A percentile compares a stretch with the other conserved stretches of the same genome.
These are phyloP conservation scores for Ophiostoma pallidulum DNA, from an alignment of 2,329 filamentous ascomycete species.

Conservation along the genomic window DNA sequence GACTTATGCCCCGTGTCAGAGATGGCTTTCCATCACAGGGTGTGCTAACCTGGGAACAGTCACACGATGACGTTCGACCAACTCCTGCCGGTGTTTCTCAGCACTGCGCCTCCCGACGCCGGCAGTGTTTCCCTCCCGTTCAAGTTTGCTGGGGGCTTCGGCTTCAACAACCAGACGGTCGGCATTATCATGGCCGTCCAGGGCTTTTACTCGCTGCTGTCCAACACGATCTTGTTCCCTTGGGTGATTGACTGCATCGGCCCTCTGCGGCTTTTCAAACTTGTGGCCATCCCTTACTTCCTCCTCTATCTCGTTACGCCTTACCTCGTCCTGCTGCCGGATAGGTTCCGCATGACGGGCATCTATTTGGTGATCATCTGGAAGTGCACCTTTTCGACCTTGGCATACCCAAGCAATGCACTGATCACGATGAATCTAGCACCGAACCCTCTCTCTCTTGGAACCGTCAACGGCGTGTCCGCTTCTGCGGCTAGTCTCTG, in stretches of 20 bases:
- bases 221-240: conserved; percentile 77
- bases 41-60: conserved; percentile 36
- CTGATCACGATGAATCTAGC: conserved; percentile 86
- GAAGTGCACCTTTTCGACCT: conserved; percentile 88
- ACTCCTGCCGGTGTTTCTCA: conserved; percentile 84
- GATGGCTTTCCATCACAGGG: background rate
- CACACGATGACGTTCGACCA: conserved; percentile 97
- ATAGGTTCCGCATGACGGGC: conserved; percentile 58
- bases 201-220: conserved; percentile 79
- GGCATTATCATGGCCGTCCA: conserved; percentile 83
- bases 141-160: conserved; percentile 81
- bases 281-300: conserved; percentile 75
- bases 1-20: conserved; percentile 16
- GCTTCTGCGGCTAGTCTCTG: conserved; percentile 85
- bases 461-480: conserved; percentile 85
- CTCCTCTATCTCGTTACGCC: conserved; percentile 79
- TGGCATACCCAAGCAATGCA: conserved; percentile 82
- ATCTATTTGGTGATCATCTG: conserved; percentile 72
- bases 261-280: conserved; percentile 69
- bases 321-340: conserved; percentile 78
- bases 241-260: conserved; percentile 66
- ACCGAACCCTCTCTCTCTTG: conserved; percentile 72
- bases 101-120: conserved; percentile 46
- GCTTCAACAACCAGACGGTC: conserved; percentile 71
- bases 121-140: conserved; percentile 60